phyloP scores from a whole-genome alignment of 306 rosid genomes.

The Pueraria montana region DNA sequence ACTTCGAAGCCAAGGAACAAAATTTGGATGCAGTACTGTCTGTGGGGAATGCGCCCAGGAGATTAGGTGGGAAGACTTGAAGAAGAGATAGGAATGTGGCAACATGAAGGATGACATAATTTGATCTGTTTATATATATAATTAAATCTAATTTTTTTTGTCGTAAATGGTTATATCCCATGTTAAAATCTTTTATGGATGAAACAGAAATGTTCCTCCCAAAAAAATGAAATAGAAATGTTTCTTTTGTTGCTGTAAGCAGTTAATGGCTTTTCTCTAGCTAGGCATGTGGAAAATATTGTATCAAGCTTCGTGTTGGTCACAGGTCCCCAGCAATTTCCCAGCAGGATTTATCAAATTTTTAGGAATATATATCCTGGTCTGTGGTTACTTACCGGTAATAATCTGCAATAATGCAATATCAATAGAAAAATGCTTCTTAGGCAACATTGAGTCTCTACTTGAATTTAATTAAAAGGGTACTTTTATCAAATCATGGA shows the following conservation, averaged over 20 bases:
- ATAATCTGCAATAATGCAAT: background rate
- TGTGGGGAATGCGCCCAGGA: slow-evolving; percentile 96
- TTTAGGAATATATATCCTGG: background rate
- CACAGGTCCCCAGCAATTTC: background rate
- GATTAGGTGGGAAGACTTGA: slow-evolving; percentile 86
- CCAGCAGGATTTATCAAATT: background rate
- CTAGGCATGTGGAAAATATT: background rate
- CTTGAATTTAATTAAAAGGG: background rate
- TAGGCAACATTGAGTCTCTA: background rate
- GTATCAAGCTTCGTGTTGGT: background rate
- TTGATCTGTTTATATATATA: slow-evolving; percentile 42
- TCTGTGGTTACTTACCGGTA: background rate
- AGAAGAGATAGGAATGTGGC: slow-evolving; percentile 54
- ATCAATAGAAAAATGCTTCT: background rate
- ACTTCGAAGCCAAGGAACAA: slow-evolving; percentile 91
- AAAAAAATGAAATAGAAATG: slow-evolving; percentile 11
- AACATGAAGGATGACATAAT: slow-evolving; percentile 49
- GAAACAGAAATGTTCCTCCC: slow-evolving; percentile 33
- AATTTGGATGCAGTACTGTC: slow-evolving; percentile 75
- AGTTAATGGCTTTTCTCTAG: slow-evolving; percentile 3
- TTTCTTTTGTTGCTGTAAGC: slow-evolving; percentile 22
- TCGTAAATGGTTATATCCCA: slow-evolving; percentile 23
- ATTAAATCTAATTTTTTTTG: background rate
- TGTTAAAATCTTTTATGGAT: slow-evolving; percentile 36
- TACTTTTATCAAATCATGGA: background rate